A percentile compares a stretch with the other conserved stretches of the same genome.
These are phyloP conservation scores for Coemansia biformis DNA, from an alignment of 192 early-diverging fungal genomes.

Conservation along the genomic window DNA sequence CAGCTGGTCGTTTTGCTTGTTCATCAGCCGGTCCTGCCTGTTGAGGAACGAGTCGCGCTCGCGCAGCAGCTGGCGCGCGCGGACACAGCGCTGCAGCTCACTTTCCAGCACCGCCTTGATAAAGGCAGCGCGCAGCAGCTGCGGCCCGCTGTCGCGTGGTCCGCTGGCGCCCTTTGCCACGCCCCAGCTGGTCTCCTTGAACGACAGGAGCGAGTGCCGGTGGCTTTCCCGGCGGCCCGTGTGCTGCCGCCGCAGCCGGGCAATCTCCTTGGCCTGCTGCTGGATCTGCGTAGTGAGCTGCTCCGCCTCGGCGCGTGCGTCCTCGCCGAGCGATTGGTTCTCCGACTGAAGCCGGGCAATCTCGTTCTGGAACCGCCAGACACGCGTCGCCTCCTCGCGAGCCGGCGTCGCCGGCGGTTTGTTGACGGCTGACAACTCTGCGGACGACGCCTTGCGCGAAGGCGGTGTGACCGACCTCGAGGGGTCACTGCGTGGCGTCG, in stretches of 20 bases:
- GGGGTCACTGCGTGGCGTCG: too few relatives aligned
- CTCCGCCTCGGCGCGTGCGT: conserved; percentile 21
- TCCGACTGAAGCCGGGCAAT: conserved; percentile 17
- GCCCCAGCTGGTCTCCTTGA: conserved; percentile 33
- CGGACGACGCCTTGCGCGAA: conserved; percentile 7
- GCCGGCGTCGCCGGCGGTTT: too few relatives aligned
- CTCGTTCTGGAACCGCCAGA: conserved; percentile 23
- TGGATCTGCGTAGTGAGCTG: conserved; percentile 38
- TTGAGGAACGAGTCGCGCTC: conserved; percentile 39
- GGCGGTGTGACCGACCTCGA: too few relatives aligned
- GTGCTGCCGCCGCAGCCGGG: conserved; percentile 32
- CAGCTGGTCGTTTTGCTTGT: conserved; percentile 40
- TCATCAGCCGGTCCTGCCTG: conserved; percentile 42
- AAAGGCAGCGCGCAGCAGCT: conserved; percentile 42
- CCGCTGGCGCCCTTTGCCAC: conserved; percentile 14
- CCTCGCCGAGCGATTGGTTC: conserved; percentile 9
- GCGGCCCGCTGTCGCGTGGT: conserved; percentile 12
- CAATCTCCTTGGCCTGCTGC: conserved; percentile 39
- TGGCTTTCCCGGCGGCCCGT: conserved; percentile 32
- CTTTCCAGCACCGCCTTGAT: conserved; percentile 37
- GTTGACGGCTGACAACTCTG: too few relatives aligned
- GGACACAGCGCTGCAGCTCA: conserved; percentile 44
- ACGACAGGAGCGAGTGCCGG: conserved; percentile 33
- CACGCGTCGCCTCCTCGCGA: not conserved
- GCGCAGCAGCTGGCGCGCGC: conserved; percentile 36